Base-by-base conservation (phyloP, 805 yeast genomes). In the Cyberlindnera petersonii region DNA sequence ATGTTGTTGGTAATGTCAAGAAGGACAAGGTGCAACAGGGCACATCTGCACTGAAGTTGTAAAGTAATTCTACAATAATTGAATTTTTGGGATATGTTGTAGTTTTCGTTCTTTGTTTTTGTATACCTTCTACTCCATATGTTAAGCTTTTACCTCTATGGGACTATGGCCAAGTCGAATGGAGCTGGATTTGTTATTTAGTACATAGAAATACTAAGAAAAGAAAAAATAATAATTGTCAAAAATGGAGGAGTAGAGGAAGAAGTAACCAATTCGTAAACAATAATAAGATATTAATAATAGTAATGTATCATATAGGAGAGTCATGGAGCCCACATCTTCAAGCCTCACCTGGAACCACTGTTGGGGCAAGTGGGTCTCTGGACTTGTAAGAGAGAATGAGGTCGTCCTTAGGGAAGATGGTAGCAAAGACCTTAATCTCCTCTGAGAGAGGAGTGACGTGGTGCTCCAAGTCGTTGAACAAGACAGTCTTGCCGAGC, bases 391-490 rank as follows among this genome's bases (percentile, higher is more conserved):
- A 91, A 52, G 79, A 69, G 60, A 93, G 67, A 49, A 86, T 76
- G 59, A 95, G 78, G 62, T 93, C 96, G 66, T 93, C 98, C 63
- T 86, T 79, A 20, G 98, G 98, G 84, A 93, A 93, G 60, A 93
- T 88, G 15, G 98, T 93, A 20, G 98, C 98, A 61, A 93, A 93
- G 27, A 93, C 98, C 59, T 87, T 86, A 58, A 93, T 88, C 58
- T 87, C 81, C 68, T 93, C 98, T 52, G 91, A 80, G 51, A 82
- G 69, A 29, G 81, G 83, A 18, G 98, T 93, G 33, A 82, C 78
- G 49, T 79, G 74, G 63, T 93, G 98, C 43, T 74, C 65, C 68
- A 93, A 77, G 63, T 93, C 89, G 38, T 88, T 74, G 52, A 74
- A 67, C 76, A 93, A 64, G 18, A 86, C 77, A 40, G 88, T 88